Base-by-base conservation (phyloP, 305 asterid species). In the Solanum aculeatissimum region DNA sequence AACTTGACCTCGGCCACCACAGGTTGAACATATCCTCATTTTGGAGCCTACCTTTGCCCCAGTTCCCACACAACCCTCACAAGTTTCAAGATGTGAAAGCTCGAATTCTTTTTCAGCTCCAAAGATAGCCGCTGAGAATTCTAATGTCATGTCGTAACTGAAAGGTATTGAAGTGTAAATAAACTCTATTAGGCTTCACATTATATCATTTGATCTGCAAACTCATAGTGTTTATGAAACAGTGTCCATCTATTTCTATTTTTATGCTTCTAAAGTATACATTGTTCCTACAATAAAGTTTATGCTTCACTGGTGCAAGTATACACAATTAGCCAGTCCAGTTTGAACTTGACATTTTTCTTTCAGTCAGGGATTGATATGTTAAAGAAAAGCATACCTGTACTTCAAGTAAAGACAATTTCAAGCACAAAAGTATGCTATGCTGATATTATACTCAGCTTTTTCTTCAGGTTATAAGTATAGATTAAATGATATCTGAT, bases 1-100 rank as follows among this genome's bases (percentile, higher is more conserved):
- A 85, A 97, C 99, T 88, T 97, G 99, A 84, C 99, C 99, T 90
- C 97, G 91, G 88, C 99, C 99, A 53, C 99, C 99, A 88, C 99
- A 97, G 54, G 99, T 94, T 58, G 99, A 93, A 89, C 98, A 97
- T 86, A 97, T 93, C 87, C 98, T 94, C 99, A 90, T 93, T 92
- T 93, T 97, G 80, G 99, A 89, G 87, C 99, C 99, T 82, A 87
- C 89, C 89, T 95, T 95, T 87, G 99, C 98, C 88, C 99, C 99
- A 88, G 97, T 92, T 83, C 99, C 99, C 86, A 89, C 90, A 92
- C 99, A 97, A 84, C 85, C 91, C 51, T 91, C 99, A 86, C 99
- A 97, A 77, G 97, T 91, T 89, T 97, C 99, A 83, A 95, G 99
- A 90, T 97, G 99, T 80, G 98, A 92, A 86, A 95, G 89, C 90